These are phyloP conservation scores for Panicum virgatum DNA, from an alignment of 202 grass and related monocot species.

Conservation along the genomic window DNA sequence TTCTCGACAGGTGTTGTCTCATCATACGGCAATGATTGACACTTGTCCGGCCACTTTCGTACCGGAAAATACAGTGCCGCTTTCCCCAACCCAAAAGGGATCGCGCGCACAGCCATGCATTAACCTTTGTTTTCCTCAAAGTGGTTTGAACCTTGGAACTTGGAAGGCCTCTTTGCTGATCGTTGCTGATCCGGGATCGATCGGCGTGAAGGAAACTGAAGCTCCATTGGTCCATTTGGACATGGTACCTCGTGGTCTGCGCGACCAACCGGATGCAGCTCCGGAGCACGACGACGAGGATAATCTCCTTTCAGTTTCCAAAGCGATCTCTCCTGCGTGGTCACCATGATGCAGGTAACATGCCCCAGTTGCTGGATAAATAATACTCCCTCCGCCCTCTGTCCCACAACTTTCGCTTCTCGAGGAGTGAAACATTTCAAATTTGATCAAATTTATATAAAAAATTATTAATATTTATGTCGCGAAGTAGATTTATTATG, in stretches of 20 bases:
- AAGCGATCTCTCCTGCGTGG: not conserved
- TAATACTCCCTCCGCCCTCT: too few species aligned
- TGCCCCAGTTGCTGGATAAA: not conserved
- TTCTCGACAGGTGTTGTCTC: constrained; percentile 45
- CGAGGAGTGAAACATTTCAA: too few species aligned
- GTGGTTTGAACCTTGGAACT: constrained; percentile 36
- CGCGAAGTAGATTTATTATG: too few species aligned
- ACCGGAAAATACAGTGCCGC: not conserved
- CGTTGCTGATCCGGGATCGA: constrained; percentile 15
- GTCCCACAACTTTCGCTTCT: too few species aligned
- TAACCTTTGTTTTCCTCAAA: constrained; percentile 23
- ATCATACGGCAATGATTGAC: constrained; percentile 55
- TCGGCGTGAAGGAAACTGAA: not conserved
- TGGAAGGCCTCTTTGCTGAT: constrained; percentile 11
- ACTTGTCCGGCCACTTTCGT: constrained; percentile 31
- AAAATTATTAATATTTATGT: too few species aligned
- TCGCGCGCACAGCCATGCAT: not conserved
- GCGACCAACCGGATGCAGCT: constrained; percentile 20
- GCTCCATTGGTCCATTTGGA: constrained; percentile 15
- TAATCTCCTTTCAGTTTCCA: not conserved
- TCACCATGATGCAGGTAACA: constrained; percentile 16
- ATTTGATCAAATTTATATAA: too few species aligned
- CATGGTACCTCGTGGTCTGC: constrained; percentile 5
- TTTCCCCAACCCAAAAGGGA: constrained; percentile 21
- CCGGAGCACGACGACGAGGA: constrained; percentile 37